These are phyloP conservation scores for Luzula sylvatica DNA, from an alignment of 176 grass and related monocot genomes.

Conservation along the genomic window DNA sequence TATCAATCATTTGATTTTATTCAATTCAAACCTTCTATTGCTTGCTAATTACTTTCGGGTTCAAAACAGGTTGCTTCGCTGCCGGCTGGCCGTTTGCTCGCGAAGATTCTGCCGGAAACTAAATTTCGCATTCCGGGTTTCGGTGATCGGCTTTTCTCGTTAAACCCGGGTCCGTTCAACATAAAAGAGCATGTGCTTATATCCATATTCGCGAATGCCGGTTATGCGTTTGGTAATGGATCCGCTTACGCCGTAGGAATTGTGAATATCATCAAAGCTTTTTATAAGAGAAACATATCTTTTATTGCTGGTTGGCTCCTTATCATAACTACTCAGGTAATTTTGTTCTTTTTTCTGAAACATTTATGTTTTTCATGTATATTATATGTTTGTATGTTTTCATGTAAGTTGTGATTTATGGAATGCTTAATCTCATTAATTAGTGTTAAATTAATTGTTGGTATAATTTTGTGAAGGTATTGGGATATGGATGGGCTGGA, in stretches of 20 bases:
- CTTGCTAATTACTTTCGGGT: no score
- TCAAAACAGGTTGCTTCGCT: constrained; percentile 46
- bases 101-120: constrained; percentile 24
- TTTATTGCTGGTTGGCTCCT: constrained; percentile 42
- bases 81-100: constrained; percentile 46
- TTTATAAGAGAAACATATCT: constrained; percentile 50
- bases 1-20: no score
- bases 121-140: constrained; percentile 26
- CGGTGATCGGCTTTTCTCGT: constrained; percentile 25
- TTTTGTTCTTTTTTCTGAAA: no score
- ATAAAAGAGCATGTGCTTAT: constrained; percentile 74
- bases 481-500: constrained; percentile 93
- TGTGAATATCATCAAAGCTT: constrained; percentile 51
- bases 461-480: constrained; percentile 14
- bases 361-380: neutral
- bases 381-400: neutral
- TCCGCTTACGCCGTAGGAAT: constrained; percentile 50
- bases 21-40: neutral
- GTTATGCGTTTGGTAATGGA: constrained; percentile 50
- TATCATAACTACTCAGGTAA: constrained; percentile 53
- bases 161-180: constrained; percentile 74
- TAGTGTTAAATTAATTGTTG: neutral
- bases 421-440: neutral
- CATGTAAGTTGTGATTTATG: no score
- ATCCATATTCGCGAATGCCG: constrained; percentile 60